Evolutionary conservation across 2,329 filamentous ascomycete species (phyloP).

Genomic region (Colletotrichum horii): DNA sequence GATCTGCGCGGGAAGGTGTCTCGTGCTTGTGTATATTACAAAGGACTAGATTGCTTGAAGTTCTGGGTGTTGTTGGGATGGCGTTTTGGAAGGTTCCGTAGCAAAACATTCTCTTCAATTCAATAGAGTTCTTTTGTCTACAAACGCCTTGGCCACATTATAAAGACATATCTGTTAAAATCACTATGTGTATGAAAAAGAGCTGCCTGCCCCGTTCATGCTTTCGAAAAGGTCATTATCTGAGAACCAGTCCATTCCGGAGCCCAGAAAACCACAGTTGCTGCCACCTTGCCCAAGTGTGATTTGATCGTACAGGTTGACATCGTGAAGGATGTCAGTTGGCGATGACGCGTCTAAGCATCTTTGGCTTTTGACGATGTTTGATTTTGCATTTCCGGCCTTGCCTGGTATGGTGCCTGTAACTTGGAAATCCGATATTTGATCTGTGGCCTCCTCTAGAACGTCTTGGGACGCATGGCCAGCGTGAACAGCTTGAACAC

Average conservation of each 20-base stretch:
- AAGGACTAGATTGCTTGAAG: not conserved
- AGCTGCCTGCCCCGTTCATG: not conserved
- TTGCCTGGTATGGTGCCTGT: not conserved
- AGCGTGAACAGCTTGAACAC: not conserved
- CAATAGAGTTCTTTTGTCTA: not conserved
- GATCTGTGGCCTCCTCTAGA: not conserved
- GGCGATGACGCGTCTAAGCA: not conserved
- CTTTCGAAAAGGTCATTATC: not conserved
- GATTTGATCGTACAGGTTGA: not conserved
- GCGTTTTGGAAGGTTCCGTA: not conserved
- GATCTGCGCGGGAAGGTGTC: not conserved
- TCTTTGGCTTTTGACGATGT: rapidly evolving
- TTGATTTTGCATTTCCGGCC: not conserved
- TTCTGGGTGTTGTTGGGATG: not conserved
- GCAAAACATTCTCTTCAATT: not conserved
- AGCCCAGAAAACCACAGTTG: not conserved
- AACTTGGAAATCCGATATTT: not conserved
- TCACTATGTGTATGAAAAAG: not conserved
- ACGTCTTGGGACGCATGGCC: not conserved
- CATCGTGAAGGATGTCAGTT: not conserved
- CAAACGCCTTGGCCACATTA: not conserved
- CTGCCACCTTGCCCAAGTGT: not conserved
- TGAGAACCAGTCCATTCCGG: not conserved
- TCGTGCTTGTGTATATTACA: not conserved
- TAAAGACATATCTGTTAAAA: not conserved